Evolutionary conservation across 2,329 filamentous ascomycete species (phyloP).

Genomic region (Huntiella moniliformis): DNA sequence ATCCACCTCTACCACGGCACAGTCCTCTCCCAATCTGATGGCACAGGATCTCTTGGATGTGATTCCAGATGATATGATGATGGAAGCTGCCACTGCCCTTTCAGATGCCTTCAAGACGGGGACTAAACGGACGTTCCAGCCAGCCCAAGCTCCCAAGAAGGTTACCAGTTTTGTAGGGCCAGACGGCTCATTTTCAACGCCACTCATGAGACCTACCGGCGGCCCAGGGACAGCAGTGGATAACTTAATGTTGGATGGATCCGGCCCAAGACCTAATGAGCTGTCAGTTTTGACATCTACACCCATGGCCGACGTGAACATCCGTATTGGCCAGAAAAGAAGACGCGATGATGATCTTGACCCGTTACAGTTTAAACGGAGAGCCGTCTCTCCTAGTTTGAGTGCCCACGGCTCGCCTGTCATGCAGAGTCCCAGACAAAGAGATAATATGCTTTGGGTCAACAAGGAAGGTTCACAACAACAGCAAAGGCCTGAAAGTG

Average conservation of each 20-base stretch:
- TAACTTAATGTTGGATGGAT: background rate
- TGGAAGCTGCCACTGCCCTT: constrained; percentile 33
- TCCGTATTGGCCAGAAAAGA: constrained; percentile 66
- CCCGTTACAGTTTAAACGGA: constrained; percentile 68
- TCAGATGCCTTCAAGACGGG: constrained; percentile 19
- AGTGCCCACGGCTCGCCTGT: constrained; percentile 81
- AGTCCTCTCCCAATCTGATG: constrained; percentile 52
- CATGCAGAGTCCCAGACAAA: constrained; percentile 64
- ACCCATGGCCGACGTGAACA: constrained; percentile 45
- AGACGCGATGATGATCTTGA: constrained; percentile 83
- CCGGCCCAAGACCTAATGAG: constrained; percentile 3
- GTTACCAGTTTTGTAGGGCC: constrained; percentile 43
- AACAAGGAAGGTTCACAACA: constrained; percentile 33
- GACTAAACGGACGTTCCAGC: background rate
- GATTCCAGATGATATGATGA: constrained; percentile 49
- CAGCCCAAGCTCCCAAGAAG: constrained; percentile 16
- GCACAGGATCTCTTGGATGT: constrained; percentile 48
- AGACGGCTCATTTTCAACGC: constrained; percentile 56
- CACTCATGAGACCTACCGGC: constrained; percentile 19
- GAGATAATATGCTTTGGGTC: constrained; percentile 47
- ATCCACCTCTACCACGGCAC: constrained; percentile 32
- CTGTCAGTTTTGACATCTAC: constrained; percentile 4
- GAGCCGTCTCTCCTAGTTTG: constrained; percentile 80
- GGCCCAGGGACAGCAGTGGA: background rate
- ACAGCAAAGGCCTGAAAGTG: constrained; percentile 25